phyloP scores from a whole-genome alignment of 1,284 basidiomycete species.

The Cutaneotrichosporon sp. region DNA sequence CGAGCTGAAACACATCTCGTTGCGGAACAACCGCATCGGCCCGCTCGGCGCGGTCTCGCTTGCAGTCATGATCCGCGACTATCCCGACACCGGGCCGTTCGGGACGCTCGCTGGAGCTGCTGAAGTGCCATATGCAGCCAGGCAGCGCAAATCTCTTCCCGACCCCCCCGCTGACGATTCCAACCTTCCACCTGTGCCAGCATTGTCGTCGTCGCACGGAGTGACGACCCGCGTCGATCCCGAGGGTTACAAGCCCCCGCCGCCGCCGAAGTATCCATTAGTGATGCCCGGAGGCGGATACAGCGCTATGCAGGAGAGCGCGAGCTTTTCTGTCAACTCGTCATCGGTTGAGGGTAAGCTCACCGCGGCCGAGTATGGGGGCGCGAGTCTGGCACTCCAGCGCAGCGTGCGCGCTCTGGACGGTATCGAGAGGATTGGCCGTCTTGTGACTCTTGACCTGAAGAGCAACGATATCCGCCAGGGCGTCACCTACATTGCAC shows the following conservation, averaged over 20 bases:
- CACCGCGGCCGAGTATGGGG: slow-evolving; percentile 24
- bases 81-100: slow-evolving; percentile 60
- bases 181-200: slow-evolving; percentile 39
- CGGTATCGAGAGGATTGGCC: slow-evolving; percentile 74
- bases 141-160: slow-evolving; percentile 4
- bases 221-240: slow-evolving; percentile 64
- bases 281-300: slow-evolving; percentile 34
- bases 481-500: slow-evolving; percentile 84
- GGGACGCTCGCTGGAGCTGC: background rate
- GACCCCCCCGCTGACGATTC: slow-evolving; percentile 19
- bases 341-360: slow-evolving; percentile 30
- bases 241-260: slow-evolving; percentile 37
- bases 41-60: slow-evolving; percentile 78
- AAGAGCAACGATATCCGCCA: slow-evolving; percentile 84
- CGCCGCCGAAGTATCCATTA: slow-evolving; percentile 32
- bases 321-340: slow-evolving; percentile 14
- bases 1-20: slow-evolving; percentile 74
- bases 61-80: slow-evolving; percentile 93
- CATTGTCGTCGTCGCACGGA: slow-evolving; percentile 70
- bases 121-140: slow-evolving; percentile 1
- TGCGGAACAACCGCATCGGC: slow-evolving; percentile 78
- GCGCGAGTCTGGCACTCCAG: slow-evolving; percentile 49
- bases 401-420: slow-evolving; percentile 75
- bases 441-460: slow-evolving; percentile 81
- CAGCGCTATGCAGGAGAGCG: slow-evolving; percentile 31